Percentiles rank a stretch among this genome's conserved stretches.
Conservation (phyloP, 805 yeast species). For the Saccharomycopsis amapae region DNA sequence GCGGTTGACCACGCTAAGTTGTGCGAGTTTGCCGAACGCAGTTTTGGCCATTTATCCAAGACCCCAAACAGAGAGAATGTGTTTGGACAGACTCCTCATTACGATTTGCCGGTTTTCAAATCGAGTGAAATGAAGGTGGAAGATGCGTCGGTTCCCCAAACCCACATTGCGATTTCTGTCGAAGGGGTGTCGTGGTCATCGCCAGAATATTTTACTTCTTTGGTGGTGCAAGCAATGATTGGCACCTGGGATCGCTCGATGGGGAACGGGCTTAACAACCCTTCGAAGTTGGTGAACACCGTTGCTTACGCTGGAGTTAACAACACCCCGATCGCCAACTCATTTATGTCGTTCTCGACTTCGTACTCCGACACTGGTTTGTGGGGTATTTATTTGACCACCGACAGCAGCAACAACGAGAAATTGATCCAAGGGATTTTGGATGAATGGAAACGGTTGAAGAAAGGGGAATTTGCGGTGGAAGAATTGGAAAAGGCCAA, state of each 20-base stretch:
- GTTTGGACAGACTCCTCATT: constrained; percentile 57
- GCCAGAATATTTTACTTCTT: constrained; percentile 89
- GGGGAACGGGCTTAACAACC: constrained; percentile 76
- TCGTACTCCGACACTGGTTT: constrained; percentile 96
- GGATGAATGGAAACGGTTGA: constrained; percentile 84
- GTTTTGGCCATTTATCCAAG: constrained; percentile 60
- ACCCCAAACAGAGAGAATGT: constrained; percentile 52
- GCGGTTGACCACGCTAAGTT: constrained; percentile 83
- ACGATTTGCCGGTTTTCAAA: constrained; percentile 66
- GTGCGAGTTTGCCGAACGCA: constrained; percentile 65
- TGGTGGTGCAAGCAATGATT: constrained; percentile 92
- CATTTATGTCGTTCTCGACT: constrained; percentile 94
- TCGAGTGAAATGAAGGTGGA: constrained; percentile 83
- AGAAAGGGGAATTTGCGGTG: constrained; percentile 66
- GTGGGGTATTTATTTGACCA: constrained; percentile 92
- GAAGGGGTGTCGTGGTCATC: constrained; percentile 98
- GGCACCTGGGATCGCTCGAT: constrained; percentile 97
- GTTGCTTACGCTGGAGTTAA: constrained; percentile 53
- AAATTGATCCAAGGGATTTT: constrained; percentile 65
- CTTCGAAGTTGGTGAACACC: constrained; percentile 71
- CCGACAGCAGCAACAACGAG: constrained; percentile 52
- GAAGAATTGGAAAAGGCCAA: constrained; percentile 92
- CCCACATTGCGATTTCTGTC: constrained; percentile 90
- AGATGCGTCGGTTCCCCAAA: constrained; percentile 76
- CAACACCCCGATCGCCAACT: constrained; percentile 71